Evolutionary conservation across 495 filamentous ascomycete species (phyloP).

Genomic region (Penicillium psychrofluorescens): DNA sequence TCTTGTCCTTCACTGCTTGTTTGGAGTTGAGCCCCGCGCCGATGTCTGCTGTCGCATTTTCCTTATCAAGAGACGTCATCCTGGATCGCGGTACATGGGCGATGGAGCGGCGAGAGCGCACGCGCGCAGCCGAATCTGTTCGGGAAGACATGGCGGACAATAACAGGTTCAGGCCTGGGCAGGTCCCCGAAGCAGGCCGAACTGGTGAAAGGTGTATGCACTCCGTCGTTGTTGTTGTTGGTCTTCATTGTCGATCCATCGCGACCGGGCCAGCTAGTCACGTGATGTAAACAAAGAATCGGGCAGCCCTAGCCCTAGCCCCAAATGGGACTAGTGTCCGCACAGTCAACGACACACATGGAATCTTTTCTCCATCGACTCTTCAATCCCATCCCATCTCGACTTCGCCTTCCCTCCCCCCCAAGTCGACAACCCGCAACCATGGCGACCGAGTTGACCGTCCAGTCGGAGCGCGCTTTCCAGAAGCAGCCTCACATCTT

Average conservation of each 20-base stretch:
- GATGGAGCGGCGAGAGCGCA: slow-evolving; percentile 70
- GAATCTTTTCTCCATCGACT: slow-evolving; percentile 14
- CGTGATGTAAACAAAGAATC: slow-evolving; percentile 38
- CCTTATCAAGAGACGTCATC: slow-evolving; percentile 49
- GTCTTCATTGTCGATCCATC: no score
- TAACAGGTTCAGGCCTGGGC: no score
- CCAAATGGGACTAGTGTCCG: slow-evolving; percentile 36
- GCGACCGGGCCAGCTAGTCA: slow-evolving; percentile 1
- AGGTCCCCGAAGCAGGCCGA: no score
- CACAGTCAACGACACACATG: slow-evolving; percentile 17
- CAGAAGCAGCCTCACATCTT: slow-evolving; percentile 99
- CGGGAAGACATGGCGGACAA: slow-evolving; percentile 31
- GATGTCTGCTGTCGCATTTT: slow-evolving; percentile 64
- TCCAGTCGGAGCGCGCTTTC: slow-evolving; percentile 97
- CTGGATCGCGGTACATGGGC: slow-evolving; percentile 54
- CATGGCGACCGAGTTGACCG: slow-evolving; percentile 97
- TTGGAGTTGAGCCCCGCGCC: slow-evolving; percentile 27
- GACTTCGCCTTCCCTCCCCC: slow-evolving; percentile 11
- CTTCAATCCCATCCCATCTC: slow-evolving; percentile 1
- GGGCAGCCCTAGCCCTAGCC: slow-evolving; percentile 37
- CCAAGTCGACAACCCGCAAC: slow-evolving; percentile 50
- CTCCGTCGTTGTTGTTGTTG: no score
- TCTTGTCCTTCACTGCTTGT: slow-evolving; percentile 47
- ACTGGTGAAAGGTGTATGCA: no score
- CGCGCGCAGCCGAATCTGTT: slow-evolving; percentile 32